Base-by-base conservation (phyloP, 2,329 filamentous ascomycete species). In the Cyphellophora europaea region DNA sequence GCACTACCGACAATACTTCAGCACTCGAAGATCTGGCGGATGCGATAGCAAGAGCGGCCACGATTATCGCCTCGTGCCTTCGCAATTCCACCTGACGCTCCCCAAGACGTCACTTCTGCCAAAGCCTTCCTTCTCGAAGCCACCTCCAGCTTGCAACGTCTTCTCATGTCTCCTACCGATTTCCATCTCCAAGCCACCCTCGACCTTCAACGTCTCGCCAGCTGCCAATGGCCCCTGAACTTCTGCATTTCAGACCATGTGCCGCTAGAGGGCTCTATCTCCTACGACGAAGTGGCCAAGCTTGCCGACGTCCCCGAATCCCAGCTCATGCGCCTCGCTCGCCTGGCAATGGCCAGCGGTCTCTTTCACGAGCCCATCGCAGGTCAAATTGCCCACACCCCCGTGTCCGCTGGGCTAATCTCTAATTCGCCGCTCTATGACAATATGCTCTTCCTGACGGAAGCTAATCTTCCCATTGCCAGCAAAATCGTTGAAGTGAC, bases 201-300 rank as follows among this genome's bases (percentile, higher is more conserved):
- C 6, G 6, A 11, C 27, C 6, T 13, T 13, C 27, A 11, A 13
- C 27, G 18, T 16, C 8, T 32, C n/a, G 13, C 10, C 30, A 32
- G 13, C 12, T 32, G 11, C 16, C 30, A 11, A 19, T 32, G 15
- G 13, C 21, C n/a, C 30, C 12, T 16, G 12, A 10, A 18, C 18
- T 8, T 17, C 30, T 12, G 16, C 12, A 14, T 18, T 32, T 6
- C 27, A 8, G 11, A 30, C 13, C 27, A 30, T 27, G 21, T 69
- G n/a, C 66, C 65, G 1, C 45, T 61, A 2, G 35, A 30, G 4
- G 56, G 51, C 14, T 58, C 45, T 27, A 54, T 64, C 6, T 42
- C 53, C 2, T 43, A 55, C 30, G 51, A 56, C 21, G 66, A 68
- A 32, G 42, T 68, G 1, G 62, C 65, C 4, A 57, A 63, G 11